Percentiles rank a stretch among this genome's conserved stretches.
Evolutionary conservation across 495 filamentous ascomycete species (phyloP).

Genomic region (Parachaetomium inaequale): DNA sequence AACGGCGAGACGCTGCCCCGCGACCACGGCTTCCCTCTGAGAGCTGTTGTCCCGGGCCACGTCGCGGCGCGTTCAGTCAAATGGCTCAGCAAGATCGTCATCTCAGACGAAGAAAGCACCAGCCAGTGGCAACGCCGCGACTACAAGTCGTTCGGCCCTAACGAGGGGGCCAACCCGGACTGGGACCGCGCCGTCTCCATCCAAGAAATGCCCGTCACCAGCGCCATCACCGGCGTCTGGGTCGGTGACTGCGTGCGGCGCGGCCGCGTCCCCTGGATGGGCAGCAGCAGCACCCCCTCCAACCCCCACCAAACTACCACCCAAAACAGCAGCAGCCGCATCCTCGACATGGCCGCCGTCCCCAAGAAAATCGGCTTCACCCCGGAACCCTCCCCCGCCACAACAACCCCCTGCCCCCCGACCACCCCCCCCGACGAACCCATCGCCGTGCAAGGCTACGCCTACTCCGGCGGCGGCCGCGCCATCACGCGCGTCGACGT

Average conservation of each 20-base stretch:
- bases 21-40: slow-evolving; percentile 59
- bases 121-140: slow-evolving; percentile 60
- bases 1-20: slow-evolving; percentile 54
- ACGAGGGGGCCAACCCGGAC: slow-evolving; percentile 50
- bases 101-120: slow-evolving; percentile 54
- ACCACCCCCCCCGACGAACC: slow-evolving; percentile 21
- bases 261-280: slow-evolving; percentile 49
- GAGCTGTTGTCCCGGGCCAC: slow-evolving; percentile 58
- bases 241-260: slow-evolving; percentile 48
- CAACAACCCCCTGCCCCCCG: slow-evolving; percentile 11
- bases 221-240: slow-evolving; percentile 45
- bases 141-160: slow-evolving; percentile 62
- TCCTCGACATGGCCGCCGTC: slow-evolving; percentile 22
- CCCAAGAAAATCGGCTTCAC: slow-evolving; percentile 23
- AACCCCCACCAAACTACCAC: background rate
- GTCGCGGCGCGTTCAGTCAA: slow-evolving; percentile 63
- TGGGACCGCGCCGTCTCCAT: slow-evolving; percentile 55
- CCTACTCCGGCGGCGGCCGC: slow-evolving; percentile 57
- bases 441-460: slow-evolving; percentile 52
- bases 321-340: slow-evolving; percentile 1
- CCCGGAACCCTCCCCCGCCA: background rate
- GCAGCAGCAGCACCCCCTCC: background rate
- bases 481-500: slow-evolving; percentile 54
- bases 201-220: slow-evolving; percentile 60
- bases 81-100: slow-evolving; percentile 59